phyloP scores from a whole-genome alignment of 768 basidiomycete genomes.

The Tylopilus sp. region DNA sequence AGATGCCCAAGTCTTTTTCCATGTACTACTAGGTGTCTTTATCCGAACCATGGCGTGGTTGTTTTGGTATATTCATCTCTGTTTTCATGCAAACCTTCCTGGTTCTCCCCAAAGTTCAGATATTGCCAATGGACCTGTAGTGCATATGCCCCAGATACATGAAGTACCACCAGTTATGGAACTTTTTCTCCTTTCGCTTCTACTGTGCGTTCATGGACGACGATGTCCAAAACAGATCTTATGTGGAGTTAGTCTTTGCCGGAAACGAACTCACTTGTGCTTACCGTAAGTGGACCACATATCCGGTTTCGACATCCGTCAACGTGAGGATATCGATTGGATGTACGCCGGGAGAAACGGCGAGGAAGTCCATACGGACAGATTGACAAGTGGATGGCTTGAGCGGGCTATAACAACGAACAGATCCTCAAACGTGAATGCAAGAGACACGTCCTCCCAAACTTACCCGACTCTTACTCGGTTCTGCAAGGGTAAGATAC shows the following conservation, averaged over 20 bases:
- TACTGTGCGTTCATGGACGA: constrained; percentile 52
- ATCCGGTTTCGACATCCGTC: constrained; percentile 72
- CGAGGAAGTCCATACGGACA: constrained; percentile 82
- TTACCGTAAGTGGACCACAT: constrained; percentile 71
- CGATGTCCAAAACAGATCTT: constrained; percentile 74
- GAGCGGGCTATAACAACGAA: constrained; percentile 52
- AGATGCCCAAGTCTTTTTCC: constrained; percentile 9
- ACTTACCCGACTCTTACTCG: constrained; percentile 77
- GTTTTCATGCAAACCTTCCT: constrained; percentile 10
- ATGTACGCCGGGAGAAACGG: constrained; percentile 77
- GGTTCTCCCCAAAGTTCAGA: constrained; percentile 1
- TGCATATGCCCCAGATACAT: constrained; percentile 11
- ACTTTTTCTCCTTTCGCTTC: neutral
- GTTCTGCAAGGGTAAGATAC: constrained; percentile 74
- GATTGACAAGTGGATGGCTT: constrained; percentile 82
- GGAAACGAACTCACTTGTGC: constrained; percentile 9
- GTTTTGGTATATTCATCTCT: constrained; percentile 25
- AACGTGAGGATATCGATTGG: constrained; percentile 67
- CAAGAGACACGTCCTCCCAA: neutral
- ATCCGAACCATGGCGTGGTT: constrained; percentile 7
- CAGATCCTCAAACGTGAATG: neutral
- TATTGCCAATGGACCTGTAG: neutral
- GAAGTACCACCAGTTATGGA: constrained; percentile 14
- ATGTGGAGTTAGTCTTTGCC: neutral
- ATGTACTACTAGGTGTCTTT: constrained; percentile 21